Evolutionary conservation across 495 filamentous ascomycete species (phyloP).

Genomic region (Aspergillus bridgeri): DNA sequence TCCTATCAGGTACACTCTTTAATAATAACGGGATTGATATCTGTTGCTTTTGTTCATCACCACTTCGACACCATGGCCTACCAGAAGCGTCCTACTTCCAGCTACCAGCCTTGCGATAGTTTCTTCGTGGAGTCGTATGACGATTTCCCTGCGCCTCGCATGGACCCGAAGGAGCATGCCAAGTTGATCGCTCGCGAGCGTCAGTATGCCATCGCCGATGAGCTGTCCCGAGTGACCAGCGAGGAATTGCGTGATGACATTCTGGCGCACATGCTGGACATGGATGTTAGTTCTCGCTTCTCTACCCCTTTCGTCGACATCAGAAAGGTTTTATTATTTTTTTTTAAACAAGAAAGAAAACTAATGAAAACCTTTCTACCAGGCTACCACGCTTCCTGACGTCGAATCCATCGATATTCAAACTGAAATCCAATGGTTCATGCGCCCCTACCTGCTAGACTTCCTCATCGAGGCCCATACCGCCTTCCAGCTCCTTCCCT

Average conservation of each 20-base stretch:
- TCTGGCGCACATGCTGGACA: conserved; percentile 86
- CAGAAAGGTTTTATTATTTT: not conserved
- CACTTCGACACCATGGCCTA: conserved; percentile 67
- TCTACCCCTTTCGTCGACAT: not conserved
- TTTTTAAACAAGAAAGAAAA: too few relatives aligned
- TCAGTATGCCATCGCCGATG: conserved; percentile 80
- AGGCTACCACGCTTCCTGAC: conserved; percentile 90
- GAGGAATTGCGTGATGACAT: conserved; percentile 93
- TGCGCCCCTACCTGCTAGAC: conserved; percentile 96
- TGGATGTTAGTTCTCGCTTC: conserved; percentile 69
- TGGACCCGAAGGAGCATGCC: conserved; percentile 60
- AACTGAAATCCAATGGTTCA: conserved; percentile 99
- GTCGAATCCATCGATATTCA: conserved; percentile 98
- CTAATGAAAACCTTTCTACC: not conserved
- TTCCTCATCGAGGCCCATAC: conserved; percentile 97
- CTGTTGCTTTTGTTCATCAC: conserved; percentile 16
- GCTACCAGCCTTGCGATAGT: conserved; percentile 62
- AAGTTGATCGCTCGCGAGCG: conserved; percentile 70
- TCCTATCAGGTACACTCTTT: conserved; percentile 37
- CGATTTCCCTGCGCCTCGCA: conserved; percentile 40
- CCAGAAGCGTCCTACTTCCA: conserved; percentile 48
- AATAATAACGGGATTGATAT: conserved; percentile 13
- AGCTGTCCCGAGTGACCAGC: conserved; percentile 74
- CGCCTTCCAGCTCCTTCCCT: conserved; percentile 88
- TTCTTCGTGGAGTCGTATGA: conserved; percentile 89